phyloP scores from a whole-genome alignment of 2,329 filamentous ascomycete genomes.

The Plenodomus lindquistii region DNA sequence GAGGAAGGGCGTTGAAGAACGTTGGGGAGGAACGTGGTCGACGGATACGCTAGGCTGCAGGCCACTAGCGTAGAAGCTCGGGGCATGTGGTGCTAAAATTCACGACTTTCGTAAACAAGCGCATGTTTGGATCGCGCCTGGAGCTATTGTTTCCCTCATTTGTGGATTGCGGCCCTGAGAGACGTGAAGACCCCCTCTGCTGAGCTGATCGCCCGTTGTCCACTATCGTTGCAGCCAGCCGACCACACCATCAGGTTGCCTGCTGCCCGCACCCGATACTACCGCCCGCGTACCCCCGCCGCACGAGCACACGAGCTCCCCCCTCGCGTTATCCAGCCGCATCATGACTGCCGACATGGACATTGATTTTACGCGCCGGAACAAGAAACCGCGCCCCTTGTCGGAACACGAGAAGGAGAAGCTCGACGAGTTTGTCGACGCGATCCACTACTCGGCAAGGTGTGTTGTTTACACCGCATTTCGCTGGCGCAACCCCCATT shows the following conservation, averaged over 20 bases:
- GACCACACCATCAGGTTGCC: conserved; percentile 5
- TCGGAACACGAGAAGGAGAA: conserved; percentile 79
- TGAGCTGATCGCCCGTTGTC: not conserved
- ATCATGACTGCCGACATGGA: conserved; percentile 51
- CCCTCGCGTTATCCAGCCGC: conserved; percentile 9
- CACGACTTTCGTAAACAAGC: conserved; percentile 31
- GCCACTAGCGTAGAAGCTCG: conserved; percentile 14
- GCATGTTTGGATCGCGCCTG: conserved; percentile 23
- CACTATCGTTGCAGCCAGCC: conserved; percentile 1
- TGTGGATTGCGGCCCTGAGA: conserved; percentile 1
- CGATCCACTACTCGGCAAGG: conserved; percentile 94
- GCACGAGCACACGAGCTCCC: conserved; percentile 38
- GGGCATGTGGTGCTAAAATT: conserved; percentile 22
- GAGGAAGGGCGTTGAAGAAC: too few species aligned
- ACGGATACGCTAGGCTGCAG: conserved; percentile 14
- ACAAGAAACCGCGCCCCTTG: conserved; percentile 80
- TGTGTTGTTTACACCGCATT: conserved; percentile 51
- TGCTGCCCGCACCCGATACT: conserved; percentile 20
- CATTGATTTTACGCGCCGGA: conserved; percentile 84
- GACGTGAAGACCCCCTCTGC: not conserved
- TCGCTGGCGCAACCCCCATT: conserved; percentile 20
- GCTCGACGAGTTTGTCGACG: conserved; percentile 88
- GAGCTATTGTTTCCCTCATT: conserved; percentile 18
- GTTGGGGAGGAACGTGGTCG: conserved; percentile 12
- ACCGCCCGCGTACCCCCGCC: conserved; percentile 21